These are phyloP conservation scores for Monilinia laxa DNA, from an alignment of 2,329 filamentous ascomycete species.

Conservation along the genomic window DNA sequence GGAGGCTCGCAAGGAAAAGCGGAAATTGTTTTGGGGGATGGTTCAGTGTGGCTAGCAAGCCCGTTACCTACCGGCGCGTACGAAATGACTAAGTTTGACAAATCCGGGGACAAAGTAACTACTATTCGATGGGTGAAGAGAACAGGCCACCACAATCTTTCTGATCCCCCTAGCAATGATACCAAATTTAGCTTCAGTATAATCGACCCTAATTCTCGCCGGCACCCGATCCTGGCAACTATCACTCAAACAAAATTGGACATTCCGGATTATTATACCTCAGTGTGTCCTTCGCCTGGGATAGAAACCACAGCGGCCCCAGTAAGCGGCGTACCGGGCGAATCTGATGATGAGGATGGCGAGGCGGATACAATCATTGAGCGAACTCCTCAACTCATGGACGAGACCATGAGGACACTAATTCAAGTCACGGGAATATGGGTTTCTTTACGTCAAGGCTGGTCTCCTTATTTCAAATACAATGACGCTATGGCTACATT, in stretches of 20 bases:
- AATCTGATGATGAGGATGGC: slow-evolving; percentile 19
- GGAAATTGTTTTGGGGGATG: slow-evolving; percentile 67
- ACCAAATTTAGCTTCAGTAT: slow-evolving; percentile 74
- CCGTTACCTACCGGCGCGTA: slow-evolving; percentile 58
- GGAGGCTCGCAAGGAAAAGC: slow-evolving; percentile 43
- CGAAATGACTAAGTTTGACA: slow-evolving; percentile 58
- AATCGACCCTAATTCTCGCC: slow-evolving; percentile 65
- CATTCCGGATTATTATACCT: slow-evolving; percentile 66
- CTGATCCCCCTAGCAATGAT: slow-evolving; percentile 41
- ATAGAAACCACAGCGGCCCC: slow-evolving; percentile 44
- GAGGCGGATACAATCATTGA: slow-evolving; percentile 33
- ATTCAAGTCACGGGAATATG: slow-evolving; percentile 54
- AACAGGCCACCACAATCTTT: slow-evolving; percentile 41
- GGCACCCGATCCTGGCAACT: slow-evolving; percentile 72
- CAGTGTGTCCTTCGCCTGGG: slow-evolving; percentile 52
- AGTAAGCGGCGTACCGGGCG: slow-evolving; percentile 23
- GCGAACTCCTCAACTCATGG: slow-evolving; percentile 43
- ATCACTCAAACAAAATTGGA: slow-evolving; percentile 64
- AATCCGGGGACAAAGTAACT: slow-evolving; percentile 53
- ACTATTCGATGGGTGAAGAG: slow-evolving; percentile 70
- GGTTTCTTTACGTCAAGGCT: slow-evolving; percentile 51
- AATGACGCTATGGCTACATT: slow-evolving; percentile 35
- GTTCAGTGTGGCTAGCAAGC: slow-evolving; percentile 57
- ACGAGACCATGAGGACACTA: slow-evolving; percentile 48
- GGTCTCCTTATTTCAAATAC: slow-evolving; percentile 44